These are phyloP conservation scores for Sanchytrium tribonematis DNA, from an alignment of 371 early-diverging fungal species.

Conservation along the genomic window DNA sequence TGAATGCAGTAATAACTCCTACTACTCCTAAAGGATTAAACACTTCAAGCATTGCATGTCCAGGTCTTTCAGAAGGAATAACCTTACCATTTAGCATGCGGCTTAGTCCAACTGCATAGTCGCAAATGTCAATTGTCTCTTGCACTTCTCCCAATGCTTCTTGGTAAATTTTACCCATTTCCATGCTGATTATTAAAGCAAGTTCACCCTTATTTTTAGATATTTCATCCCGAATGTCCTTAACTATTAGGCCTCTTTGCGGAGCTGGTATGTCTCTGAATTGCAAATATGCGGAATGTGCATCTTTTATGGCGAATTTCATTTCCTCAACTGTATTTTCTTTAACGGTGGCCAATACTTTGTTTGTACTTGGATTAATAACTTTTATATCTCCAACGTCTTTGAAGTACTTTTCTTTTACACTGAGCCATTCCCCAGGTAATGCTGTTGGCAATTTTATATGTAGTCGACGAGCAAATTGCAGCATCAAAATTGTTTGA, in stretches of 20 bases:
- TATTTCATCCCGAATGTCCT: constrained; percentile 68
- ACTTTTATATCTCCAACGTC: too few relatives aligned
- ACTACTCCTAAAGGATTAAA: constrained; percentile 82
- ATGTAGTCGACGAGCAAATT: too few relatives aligned
- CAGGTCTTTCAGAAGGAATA: constrained; percentile 65
- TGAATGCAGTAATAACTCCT: constrained; percentile 83
- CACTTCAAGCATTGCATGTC: constrained; percentile 81
- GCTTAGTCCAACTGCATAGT: constrained; percentile 67
- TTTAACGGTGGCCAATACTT: too few relatives aligned
- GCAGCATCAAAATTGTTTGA: too few relatives aligned
- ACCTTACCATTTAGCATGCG: constrained; percentile 60
- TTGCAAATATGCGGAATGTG: too few relatives aligned
- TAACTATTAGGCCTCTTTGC: constrained; percentile 62
- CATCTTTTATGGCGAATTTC: too few relatives aligned
- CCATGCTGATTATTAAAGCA: constrained; percentile 56
- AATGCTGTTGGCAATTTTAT: too few relatives aligned
- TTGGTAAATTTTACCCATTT: constrained; percentile 81
- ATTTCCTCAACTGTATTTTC: too few relatives aligned
- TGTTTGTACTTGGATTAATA: too few relatives aligned
- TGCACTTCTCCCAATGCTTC: constrained; percentile 93
- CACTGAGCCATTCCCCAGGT: too few relatives aligned
- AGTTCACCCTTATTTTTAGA: constrained; percentile 38
- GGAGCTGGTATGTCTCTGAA: constrained; percentile 74
- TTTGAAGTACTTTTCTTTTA: too few relatives aligned
- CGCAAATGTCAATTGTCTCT: constrained; percentile 80